Base-by-base conservation (phyloP, 306 rosid species). In the Begonia loranthoides region DNA sequence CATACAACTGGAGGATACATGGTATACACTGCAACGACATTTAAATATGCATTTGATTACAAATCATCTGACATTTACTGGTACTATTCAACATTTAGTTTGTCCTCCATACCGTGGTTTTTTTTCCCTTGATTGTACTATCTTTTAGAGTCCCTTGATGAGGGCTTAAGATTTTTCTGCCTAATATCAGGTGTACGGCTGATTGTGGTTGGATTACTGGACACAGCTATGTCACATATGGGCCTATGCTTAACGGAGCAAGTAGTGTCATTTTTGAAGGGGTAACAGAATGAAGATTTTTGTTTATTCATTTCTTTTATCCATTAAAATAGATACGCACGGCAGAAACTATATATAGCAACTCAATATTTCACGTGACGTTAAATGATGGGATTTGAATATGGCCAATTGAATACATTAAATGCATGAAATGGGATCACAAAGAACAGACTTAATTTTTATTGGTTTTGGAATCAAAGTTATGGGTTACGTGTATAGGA, bases 191-290 rank as follows among this genome's bases (percentile, higher is more conserved):
- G 96, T 92, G 99, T 71, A 80, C 96, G 38, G 99, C 99, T 62
- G 99, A 92, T 64, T 92, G 99, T 80, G 99, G 99, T 70, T 92
- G 99, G 99, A 83, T 92, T 62, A 92, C 96, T 16, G 99, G 99
- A 69, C 99, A 92, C 70, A 90, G 99, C 74, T 90, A 90, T 65
- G 96, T 90, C 63, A 76, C 96, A 51, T 90, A 90, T 55, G 99
- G 99, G 68, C 99, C 95, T 38, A 61, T 90, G 67, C 86, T 90
- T 62, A 90, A 90, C 73, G 99, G 95, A 63, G 79, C 99, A 56
- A 65, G 79, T 56, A 67, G 54, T 56, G 39, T 86, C 47, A 68
- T 90, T 67, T 86, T 4, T 56, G 99, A 90, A 79, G 99, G 99
- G 99, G 99, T 90, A 82, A 70, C 45, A 24, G 13, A 48, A 72